phyloP scores from a whole-genome alignment of 106 monocot genomes.

The Dendrobium chrysotoxum region DNA sequence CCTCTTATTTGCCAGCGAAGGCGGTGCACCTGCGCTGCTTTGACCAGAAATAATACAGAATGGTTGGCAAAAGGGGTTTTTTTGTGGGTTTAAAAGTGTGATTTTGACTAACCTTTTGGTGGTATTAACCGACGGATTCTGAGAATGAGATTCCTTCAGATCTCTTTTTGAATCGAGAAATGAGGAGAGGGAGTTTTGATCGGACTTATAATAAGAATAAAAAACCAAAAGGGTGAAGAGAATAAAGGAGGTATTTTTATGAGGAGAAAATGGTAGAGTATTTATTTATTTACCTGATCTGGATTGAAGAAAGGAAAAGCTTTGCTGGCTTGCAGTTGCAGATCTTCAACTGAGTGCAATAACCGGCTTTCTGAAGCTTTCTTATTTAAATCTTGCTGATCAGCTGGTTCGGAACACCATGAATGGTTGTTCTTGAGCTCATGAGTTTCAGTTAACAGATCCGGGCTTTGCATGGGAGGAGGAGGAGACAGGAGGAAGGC shows the following conservation, averaged over 20 bases:
- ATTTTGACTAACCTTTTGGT: not conserved
- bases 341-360: constrained; percentile 44
- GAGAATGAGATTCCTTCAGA: not conserved
- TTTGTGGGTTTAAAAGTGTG: not conserved
- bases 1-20: not conserved
- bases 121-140: not conserved
- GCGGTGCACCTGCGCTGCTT: constrained; percentile 3
- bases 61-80: not conserved
- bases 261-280: too few species aligned
- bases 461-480: constrained; percentile 7
- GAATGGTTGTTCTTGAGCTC: not conserved
- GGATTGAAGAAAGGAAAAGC: not conserved
- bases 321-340: not conserved
- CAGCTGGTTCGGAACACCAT: constrained; percentile 1
- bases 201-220: not conserved
- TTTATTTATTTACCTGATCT: not conserved
- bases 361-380: not conserved
- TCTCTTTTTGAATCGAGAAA: not conserved
- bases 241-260: too few species aligned
- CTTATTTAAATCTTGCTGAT: too few species aligned
- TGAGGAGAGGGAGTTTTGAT: too few species aligned
- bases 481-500: constrained; percentile 1
- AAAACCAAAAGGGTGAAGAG: not conserved
- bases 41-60: not conserved
- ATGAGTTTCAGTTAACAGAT: constrained; percentile 8